These are phyloP conservation scores for Curvularia eragrostidis DNA, from an alignment of 2,329 filamentous ascomycete genomes.

Conservation along the genomic window DNA sequence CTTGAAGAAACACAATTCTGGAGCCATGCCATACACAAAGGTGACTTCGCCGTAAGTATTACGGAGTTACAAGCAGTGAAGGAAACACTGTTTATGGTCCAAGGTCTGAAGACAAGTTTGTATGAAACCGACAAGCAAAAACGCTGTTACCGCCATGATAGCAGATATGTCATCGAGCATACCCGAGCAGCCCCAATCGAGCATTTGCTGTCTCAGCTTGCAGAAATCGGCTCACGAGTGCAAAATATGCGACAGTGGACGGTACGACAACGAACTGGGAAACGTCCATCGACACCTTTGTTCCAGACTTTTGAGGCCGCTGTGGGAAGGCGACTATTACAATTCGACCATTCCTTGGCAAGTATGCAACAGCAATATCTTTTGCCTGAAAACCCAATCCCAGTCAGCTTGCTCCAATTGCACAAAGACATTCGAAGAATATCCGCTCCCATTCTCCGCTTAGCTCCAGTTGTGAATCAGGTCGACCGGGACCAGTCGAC, in stretches of 20 bases:
- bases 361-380: conserved; percentile 67
- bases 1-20: conserved; percentile 59
- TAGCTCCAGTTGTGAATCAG: conserved; percentile 65
- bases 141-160: conserved; percentile 43
- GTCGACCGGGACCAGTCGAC: conserved; percentile 2
- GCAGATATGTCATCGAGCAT: conserved; percentile 51
- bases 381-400: conserved; percentile 58
- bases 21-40: conserved; percentile 33
- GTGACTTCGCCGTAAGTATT: conserved; percentile 50
- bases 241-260: conserved; percentile 59
- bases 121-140: conserved; percentile 58
- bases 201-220: conserved; percentile 54
- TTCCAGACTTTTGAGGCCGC: conserved; percentile 75
- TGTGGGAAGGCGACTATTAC: conserved; percentile 62
- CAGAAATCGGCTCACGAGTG: conserved; percentile 57
- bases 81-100: conserved; percentile 85
- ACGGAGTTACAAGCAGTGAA: conserved; percentile 76
- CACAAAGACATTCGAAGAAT: conserved; percentile 63
- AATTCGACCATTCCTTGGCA: conserved; percentile 67
- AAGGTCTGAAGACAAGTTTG: conserved; percentile 75
- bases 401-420: conserved; percentile 72
- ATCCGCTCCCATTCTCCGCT: conserved; percentile 63
- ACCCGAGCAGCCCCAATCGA: conserved; percentile 42
- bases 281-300: conserved; percentile 44
- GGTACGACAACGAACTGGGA: conserved; percentile 20